phyloP scores from a whole-genome alignment of 305 asterid genomes.

The Solanum hybrid region DNA sequence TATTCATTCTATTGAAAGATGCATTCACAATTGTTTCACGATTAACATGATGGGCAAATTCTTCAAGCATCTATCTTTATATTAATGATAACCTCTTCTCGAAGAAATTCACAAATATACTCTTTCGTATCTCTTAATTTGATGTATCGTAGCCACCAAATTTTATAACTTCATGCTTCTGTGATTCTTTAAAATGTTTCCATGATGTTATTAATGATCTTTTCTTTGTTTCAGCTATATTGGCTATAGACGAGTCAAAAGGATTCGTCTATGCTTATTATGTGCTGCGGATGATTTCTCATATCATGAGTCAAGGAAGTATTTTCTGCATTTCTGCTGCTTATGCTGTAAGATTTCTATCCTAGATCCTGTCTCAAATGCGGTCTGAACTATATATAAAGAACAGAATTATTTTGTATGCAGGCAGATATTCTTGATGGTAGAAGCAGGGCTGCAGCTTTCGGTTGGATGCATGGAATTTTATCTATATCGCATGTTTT shows the following conservation, averaged over 20 bases:
- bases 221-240: slow-evolving; percentile 48
- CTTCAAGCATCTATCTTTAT: not conserved
- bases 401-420: slow-evolving; percentile 4
- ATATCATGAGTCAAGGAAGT: slow-evolving; percentile 88
- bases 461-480: slow-evolving; percentile 83
- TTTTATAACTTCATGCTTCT: not conserved
- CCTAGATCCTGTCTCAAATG: not conserved
- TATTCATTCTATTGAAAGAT: not conserved
- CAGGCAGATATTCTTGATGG: slow-evolving; percentile 82
- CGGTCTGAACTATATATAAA: not conserved
- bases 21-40: not conserved
- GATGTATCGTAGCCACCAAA: not conserved
- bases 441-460: slow-evolving; percentile 56
- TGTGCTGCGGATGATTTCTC: slow-evolving; percentile 61
- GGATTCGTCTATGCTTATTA: slow-evolving; percentile 80
- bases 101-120: not conserved
- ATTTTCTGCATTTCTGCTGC: slow-evolving; percentile 84
- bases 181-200: not conserved
- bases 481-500: slow-evolving; percentile 81
- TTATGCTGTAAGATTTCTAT: slow-evolving; percentile 58
- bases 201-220: not conserved
- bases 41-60: not conserved
- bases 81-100: not conserved
- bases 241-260: slow-evolving; percentile 58
- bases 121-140: not conserved